Conservation (phyloP, 768 basidiomycete genomes). For the Brasilioporus rufonigricans region DNA sequence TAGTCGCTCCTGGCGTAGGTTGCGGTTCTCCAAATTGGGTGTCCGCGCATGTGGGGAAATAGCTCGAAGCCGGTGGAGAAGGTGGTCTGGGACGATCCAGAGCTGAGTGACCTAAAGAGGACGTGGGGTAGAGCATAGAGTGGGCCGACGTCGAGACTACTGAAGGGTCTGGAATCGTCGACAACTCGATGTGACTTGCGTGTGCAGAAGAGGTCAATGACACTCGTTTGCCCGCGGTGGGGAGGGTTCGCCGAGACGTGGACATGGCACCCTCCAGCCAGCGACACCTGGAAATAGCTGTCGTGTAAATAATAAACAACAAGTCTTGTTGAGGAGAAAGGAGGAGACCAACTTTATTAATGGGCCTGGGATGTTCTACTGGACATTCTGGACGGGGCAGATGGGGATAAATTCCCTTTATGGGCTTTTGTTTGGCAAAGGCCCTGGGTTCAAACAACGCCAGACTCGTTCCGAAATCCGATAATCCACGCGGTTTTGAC, state of each 20-base stretch:
- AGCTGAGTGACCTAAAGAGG: constrained; percentile 9
- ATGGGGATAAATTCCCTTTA: constrained; percentile 21
- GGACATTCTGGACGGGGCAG: background rate
- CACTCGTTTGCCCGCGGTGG: constrained; percentile 19
- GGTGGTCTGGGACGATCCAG: constrained; percentile 30
- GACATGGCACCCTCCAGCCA: constrained; percentile 21
- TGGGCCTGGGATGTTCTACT: background rate
- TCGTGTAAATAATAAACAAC: no score
- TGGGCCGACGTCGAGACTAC: constrained; percentile 25
- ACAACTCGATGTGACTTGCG: constrained; percentile 16
- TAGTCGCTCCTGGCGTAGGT: constrained; percentile 59
- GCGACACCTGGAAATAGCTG: background rate
- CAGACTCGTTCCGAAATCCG: constrained; percentile 1
- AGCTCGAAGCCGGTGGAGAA: constrained; percentile 80
- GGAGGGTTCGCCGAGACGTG: constrained; percentile 25
- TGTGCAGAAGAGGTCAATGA: constrained; percentile 7
- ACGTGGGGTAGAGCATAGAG: constrained; percentile 14
- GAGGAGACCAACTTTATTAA: background rate
- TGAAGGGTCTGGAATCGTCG: constrained; percentile 13
- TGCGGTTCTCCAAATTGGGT: constrained; percentile 48
- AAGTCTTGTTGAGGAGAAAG: background rate
- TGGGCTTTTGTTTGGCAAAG: constrained; percentile 11
- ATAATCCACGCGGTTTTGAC: background rate
- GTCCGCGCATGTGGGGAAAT: constrained; percentile 63
- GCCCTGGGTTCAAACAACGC: constrained; percentile 17